A percentile compares a stretch with the other conserved stretches of the same genome.
Conservation (phyloP, 176 grass and related monocot genomes). For the Saccharum officinarum region DNA sequence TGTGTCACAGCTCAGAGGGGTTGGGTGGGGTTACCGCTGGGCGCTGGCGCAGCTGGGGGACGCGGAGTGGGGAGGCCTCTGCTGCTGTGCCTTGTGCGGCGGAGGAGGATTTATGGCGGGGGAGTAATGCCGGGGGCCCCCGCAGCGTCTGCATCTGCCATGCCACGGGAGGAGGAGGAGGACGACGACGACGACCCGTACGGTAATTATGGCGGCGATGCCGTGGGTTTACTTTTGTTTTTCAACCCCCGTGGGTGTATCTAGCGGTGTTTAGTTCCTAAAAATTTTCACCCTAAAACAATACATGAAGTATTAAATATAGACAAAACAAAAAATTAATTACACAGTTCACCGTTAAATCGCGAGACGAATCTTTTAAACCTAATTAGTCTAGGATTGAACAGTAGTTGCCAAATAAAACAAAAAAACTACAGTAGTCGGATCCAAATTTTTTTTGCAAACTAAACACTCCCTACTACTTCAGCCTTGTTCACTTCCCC, state of each 20-base stretch:
- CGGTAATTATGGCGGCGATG: conserved; percentile 34
- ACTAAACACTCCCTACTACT: too few relatives aligned
- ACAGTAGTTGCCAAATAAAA: too few relatives aligned
- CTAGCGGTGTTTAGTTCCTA: too few relatives aligned
- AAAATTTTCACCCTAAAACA: too few relatives aligned
- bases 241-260: conserved; percentile 2
- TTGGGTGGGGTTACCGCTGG: not conserved
- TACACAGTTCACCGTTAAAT: too few relatives aligned
- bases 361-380: too few relatives aligned
- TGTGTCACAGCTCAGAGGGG: conserved; percentile 51
- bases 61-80: conserved; percentile 14
- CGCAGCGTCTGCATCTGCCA: not conserved
- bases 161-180: not conserved
- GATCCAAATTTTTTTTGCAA: too few relatives aligned
- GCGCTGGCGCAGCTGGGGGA: not conserved
- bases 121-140: conserved; percentile 31
- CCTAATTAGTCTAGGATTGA: too few relatives aligned
- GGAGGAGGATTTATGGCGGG: conserved; percentile 40
- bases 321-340: too few relatives aligned
- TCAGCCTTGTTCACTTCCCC: too few relatives aligned
- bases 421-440: too few relatives aligned
- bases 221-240: not conserved
- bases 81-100: not conserved
- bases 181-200: not conserved
- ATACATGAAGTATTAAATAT: too few relatives aligned